Conservation (phyloP, 257 asterid species). For the Buddleja alternifolia region DNA sequence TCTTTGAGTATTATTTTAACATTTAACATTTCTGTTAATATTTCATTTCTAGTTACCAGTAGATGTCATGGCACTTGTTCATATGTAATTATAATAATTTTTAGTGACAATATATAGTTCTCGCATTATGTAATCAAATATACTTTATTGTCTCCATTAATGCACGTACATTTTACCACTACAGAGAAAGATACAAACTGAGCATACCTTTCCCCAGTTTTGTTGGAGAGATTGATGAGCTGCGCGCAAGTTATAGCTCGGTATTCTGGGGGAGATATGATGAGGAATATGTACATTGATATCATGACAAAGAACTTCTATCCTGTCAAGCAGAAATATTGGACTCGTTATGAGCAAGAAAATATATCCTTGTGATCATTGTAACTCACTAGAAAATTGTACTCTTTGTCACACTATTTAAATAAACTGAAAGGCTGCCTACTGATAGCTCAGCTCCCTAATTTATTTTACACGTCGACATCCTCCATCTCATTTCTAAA, state of each 20-base stretch:
- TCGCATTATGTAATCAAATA: too few relatives aligned
- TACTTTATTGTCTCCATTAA: too few relatives aligned
- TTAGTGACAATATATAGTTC: too few relatives aligned
- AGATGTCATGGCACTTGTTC: too few relatives aligned
- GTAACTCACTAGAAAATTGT: not conserved
- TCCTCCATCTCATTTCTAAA: not conserved
- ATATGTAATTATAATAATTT: too few relatives aligned
- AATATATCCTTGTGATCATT: not conserved
- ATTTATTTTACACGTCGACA: not conserved
- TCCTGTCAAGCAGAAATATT: conserved; percentile 56
- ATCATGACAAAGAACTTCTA: conserved; percentile 89
- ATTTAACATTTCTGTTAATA: too few relatives aligned
- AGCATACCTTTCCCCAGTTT: conserved; percentile 89
- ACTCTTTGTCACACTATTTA: too few relatives aligned
- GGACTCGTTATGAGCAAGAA: conserved; percentile 5
- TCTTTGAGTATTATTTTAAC: too few relatives aligned
- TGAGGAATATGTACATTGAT: conserved; percentile 97
- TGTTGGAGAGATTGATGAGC: conserved; percentile 87
- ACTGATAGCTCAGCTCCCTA: not conserved
- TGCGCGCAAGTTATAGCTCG: conserved; percentile 82
- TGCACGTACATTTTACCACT: too few relatives aligned
- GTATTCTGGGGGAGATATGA: conserved; percentile 89
- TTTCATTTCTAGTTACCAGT: too few relatives aligned
- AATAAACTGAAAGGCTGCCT: too few relatives aligned
- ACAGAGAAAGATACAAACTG: too few relatives aligned